Conservation (phyloP, 768 basidiomycete genomes). For the Boletus reticuloceps region DNA sequence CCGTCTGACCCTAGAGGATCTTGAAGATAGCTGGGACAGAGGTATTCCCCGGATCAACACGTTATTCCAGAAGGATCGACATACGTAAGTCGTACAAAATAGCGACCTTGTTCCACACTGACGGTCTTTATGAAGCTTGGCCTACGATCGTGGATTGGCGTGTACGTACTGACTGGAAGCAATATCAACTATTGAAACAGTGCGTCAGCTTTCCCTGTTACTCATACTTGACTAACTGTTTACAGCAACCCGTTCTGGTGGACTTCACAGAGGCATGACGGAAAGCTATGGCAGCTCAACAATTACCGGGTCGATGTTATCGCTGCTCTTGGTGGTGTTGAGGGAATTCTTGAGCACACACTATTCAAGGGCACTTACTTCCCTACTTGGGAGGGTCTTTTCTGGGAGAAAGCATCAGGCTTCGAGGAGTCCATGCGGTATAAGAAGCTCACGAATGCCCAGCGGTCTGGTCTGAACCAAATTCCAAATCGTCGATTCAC, state of each 20-base stretch:
- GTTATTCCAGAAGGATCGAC: conserved; percentile 97
- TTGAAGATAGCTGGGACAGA: conserved; percentile 98
- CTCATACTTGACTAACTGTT: conserved; percentile 9
- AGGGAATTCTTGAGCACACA: conserved; percentile 95
- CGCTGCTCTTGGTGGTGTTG: conserved; percentile 95
- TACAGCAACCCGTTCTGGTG: conserved; percentile 96
- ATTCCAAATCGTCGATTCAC: conserved; percentile 99
- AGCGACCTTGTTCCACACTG: not conserved
- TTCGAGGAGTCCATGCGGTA: conserved; percentile 97
- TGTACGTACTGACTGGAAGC: conserved; percentile 96
- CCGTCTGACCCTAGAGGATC: conserved; percentile 92
- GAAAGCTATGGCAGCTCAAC: conserved; percentile 95
- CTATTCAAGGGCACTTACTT: conserved; percentile 98
- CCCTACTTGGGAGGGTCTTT: conserved; percentile 97
- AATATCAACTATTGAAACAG: conserved; percentile 93
- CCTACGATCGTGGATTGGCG: conserved; percentile 99
- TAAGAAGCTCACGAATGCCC: conserved; percentile 97
- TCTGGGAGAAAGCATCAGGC: conserved; percentile 98
- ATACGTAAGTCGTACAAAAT: conserved; percentile 55
- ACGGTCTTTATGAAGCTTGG: conserved; percentile 49
- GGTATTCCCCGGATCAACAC: conserved; percentile 99
- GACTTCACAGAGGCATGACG: conserved; percentile 96
- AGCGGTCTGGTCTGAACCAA: conserved; percentile 95
- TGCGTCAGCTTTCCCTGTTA: conserved; percentile 35
- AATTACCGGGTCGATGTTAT: conserved; percentile 99